Evolutionary conservation across 1,284 basidiomycete species (phyloP).

Genomic region (Rhodotorula sp.): DNA sequence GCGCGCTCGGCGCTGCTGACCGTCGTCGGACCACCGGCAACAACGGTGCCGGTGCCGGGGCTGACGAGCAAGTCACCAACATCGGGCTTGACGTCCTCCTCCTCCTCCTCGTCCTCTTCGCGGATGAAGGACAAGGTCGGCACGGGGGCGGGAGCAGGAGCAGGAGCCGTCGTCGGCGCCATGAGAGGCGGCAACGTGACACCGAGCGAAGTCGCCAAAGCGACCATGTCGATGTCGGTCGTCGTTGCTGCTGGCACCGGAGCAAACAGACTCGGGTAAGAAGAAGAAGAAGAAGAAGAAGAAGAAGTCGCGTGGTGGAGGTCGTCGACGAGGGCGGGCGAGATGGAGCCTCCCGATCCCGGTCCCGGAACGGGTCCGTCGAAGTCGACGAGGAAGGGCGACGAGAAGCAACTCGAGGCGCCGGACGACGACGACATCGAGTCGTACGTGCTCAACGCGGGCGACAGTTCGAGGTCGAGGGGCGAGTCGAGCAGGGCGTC

Average conservation of each 20-base stretch:
- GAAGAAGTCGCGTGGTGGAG: not conserved
- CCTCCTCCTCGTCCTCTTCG: not conserved
- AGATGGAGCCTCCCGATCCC: not conserved
- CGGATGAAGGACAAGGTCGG: slow-evolving; percentile 4
- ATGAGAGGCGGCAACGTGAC: not conserved
- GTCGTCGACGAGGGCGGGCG: not conserved
- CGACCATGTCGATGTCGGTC: not conserved
- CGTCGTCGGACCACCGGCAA: no score
- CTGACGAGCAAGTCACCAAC: not conserved
- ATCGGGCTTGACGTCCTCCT: slow-evolving; percentile 26
- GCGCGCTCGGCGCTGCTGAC: no score
- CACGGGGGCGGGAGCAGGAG: no score
- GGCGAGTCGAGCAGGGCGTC: slow-evolving; percentile 41
- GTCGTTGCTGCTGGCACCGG: not conserved
- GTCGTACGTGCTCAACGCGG: slow-evolving; percentile 22
- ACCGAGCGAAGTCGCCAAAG: slow-evolving; percentile 1
- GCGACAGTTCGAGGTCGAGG: slow-evolving; percentile 36
- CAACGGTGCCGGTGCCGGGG: no score
- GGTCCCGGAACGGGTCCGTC: not conserved
- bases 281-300: no score
- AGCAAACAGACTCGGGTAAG: slow-evolving; percentile 18
- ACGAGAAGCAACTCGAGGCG: slow-evolving; percentile 2
- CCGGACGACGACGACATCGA: slow-evolving; percentile 1
- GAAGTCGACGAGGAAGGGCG: slow-evolving; percentile 29
- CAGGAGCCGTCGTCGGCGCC: not conserved